phyloP scores from a whole-genome alignment of 2,329 filamentous ascomycete species.

The Curvularia hawaiiensis region DNA sequence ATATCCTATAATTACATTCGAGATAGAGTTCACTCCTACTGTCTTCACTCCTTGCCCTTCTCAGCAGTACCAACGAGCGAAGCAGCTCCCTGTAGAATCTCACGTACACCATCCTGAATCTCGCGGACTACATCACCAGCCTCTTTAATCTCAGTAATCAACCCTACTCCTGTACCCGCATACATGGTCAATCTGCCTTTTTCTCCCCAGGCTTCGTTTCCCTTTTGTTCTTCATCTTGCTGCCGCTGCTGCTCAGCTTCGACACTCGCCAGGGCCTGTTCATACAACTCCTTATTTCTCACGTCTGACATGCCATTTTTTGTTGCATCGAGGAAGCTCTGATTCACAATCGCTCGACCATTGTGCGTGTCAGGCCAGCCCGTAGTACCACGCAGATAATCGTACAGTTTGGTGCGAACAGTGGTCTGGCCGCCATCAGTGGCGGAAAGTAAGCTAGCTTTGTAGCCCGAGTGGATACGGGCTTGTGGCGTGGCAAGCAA shows the following conservation, averaged over 20 bases:
- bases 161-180: background rate
- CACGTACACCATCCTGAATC: background rate
- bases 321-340: background rate
- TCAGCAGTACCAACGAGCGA: background rate
- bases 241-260: background rate
- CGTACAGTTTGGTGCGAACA: constrained; percentile 57
- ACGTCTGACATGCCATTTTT: background rate
- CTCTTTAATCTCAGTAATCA: background rate
- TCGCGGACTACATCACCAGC: background rate
- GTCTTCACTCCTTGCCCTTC: background rate
- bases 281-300: background rate
- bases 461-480: background rate
- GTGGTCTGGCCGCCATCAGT: constrained; percentile 60
- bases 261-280: background rate
- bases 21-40: background rate
- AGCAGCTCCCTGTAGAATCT: background rate
- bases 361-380: constrained; percentile 46
- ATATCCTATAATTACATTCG: background rate
- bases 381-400: constrained; percentile 63
- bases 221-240: background rate
- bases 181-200: background rate
- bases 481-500: background rate
- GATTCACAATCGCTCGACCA: background rate
- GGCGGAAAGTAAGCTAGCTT: constrained; percentile 38
- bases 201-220: background rate